Base-by-base conservation (phyloP, 768 basidiomycete species). In the Termitomyces bulborhizus region DNA sequence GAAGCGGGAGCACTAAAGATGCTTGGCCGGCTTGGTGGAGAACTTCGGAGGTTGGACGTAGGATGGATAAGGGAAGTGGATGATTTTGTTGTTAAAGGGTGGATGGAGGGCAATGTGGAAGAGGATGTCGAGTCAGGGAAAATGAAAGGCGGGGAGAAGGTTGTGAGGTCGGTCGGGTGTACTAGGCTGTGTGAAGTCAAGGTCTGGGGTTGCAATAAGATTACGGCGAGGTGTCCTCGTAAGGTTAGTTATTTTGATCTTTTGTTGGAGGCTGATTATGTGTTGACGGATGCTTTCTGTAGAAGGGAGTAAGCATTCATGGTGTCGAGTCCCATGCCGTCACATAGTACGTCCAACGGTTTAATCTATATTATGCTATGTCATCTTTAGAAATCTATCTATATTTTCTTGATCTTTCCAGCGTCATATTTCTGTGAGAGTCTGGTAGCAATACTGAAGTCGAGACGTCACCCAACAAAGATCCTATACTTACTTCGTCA, bases 21-120 rank as follows among this genome's bases (percentile, higher is more conserved):
- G 55, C 63, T 79, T 26, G 72, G 67, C 37, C 9, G 74, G 68
- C 53, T 62, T 13, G 69, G 65, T 15, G 64, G 60, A 3, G 70
- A 76, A 36, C 58, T 96, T 65, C 70, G 66, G 61, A 77, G 72
- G 64, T 58, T 98, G 40, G 90, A 98, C 64, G 69, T 94, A 2
- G 88, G 94, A 1, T 98, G 88, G 81, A 93, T 93, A 62, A 73
- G 95, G 46, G 78, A 80, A 21, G 76, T 90, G 40, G 87, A 94
- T 56, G 88, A 98, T 68, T 94, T 88, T 63, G 76, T 88, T 3
- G 71, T 98, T 58, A 86, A 90, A 68, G 79, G 73, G 13, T 71
- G 93, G 60, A 63, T 93, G 59, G 75, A 76, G 43, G 73, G 73
- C 2, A 56, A 61, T 4, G 70, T 18, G n/a, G 53, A 54, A 58